phyloP scores from a whole-genome alignment of 1,139 yeast species.

The Candida neerlandica region DNA sequence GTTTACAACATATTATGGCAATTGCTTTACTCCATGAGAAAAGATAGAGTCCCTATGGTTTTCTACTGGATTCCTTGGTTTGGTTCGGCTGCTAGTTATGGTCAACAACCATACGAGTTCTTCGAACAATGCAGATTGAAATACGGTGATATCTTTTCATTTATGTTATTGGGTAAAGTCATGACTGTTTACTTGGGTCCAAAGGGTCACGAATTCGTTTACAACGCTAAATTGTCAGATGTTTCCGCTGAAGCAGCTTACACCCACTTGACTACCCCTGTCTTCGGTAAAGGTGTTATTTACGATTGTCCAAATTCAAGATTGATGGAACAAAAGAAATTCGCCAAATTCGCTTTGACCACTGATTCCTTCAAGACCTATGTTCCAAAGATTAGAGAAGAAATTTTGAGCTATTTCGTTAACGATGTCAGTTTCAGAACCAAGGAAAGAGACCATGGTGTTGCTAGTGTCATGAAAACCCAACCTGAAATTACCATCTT shows the following conservation, averaged over 20 bases:
- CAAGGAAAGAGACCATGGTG: slow-evolving; percentile 46
- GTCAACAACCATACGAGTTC: slow-evolving; percentile 91
- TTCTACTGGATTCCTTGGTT: slow-evolving; percentile 96
- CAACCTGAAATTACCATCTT: slow-evolving; percentile 96
- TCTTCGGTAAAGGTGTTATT: slow-evolving; percentile 94
- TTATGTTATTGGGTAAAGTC: slow-evolving; percentile 81
- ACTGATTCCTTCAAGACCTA: slow-evolving; percentile 80
- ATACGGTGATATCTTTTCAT: slow-evolving; percentile 92
- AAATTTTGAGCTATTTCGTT: slow-evolving; percentile 65
- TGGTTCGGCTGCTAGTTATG: slow-evolving; percentile 86
- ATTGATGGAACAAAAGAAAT: slow-evolving; percentile 97
- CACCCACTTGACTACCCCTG: slow-evolving; percentile 93
- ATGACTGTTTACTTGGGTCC: slow-evolving; percentile 98
- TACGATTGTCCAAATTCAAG: slow-evolving; percentile 94
- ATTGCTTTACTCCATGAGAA: slow-evolving; percentile 67
- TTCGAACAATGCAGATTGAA: slow-evolving; percentile 75
- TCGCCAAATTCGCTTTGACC: slow-evolving; percentile 87
- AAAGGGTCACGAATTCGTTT: slow-evolving; percentile 94
- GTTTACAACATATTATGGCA: slow-evolving; percentile 72
- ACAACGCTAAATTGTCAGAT: slow-evolving; percentile 85
- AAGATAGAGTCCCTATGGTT: slow-evolving; percentile 84
- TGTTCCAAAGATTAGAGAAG: slow-evolving; percentile 87
- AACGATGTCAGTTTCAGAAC: slow-evolving; percentile 48
- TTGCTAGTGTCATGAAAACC: slow-evolving; percentile 71
- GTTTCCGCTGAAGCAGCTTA: slow-evolving; percentile 97